Evolutionary conservation across 2,329 filamentous ascomycete genomes (phyloP).

Genomic region (Pseudogymnoascus sp.): DNA sequence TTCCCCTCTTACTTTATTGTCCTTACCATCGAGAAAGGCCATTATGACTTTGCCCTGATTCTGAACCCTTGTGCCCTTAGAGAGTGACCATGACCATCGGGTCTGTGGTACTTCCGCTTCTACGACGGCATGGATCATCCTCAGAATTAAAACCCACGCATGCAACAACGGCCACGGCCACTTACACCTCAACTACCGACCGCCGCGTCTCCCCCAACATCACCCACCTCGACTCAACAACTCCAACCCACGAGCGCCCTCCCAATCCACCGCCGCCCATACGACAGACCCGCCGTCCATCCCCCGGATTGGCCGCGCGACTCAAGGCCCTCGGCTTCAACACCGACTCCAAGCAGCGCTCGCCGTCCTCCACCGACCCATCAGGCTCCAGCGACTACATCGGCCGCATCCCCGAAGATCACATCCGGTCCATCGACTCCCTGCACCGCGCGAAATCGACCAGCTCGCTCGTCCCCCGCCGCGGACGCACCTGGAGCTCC

Average conservation of each 20-base stretch:
- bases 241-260: not conserved
- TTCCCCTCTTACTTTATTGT: not conserved
- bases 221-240: not conserved
- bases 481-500: slow-evolving; percentile 66
- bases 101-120: not conserved
- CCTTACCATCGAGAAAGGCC: not conserved
- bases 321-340: slow-evolving; percentile 57
- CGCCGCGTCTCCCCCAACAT: not conserved
- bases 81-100: not conserved
- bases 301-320: slow-evolving; percentile 55
- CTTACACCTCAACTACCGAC: not conserved
- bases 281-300: slow-evolving; percentile 43
- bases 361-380: slow-evolving; percentile 12
- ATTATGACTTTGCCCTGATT: not conserved
- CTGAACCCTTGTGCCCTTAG: not conserved
- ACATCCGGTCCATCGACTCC: slow-evolving; percentile 60
- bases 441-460: slow-evolving; percentile 50
- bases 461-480: slow-evolving; percentile 45
- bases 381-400: slow-evolving; percentile 40
- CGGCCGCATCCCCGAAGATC: slow-evolving; percentile 61
- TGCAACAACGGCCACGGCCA: not conserved
- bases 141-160: not conserved
- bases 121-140: not conserved
- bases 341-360: slow-evolving; percentile 19
- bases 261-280: not conserved